A percentile compares a stretch with the other conserved stretches of the same genome.
Conservation (phyloP, 805 yeast species). For the Blastobotrys attinorum region DNA sequence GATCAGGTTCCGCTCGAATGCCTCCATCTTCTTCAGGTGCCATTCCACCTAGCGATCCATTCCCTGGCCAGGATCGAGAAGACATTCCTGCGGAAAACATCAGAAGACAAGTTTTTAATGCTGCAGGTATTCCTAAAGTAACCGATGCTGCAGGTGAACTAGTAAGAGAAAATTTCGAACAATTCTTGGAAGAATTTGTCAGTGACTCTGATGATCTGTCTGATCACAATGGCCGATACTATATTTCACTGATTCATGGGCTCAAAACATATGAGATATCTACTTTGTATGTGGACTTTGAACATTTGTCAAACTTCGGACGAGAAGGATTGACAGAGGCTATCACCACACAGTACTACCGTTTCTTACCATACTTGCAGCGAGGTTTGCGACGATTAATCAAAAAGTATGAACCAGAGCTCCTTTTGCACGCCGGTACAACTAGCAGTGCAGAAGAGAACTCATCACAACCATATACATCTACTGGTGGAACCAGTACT, state of each 20-base stretch:
- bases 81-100: background rate
- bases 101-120: background rate
- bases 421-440: slow-evolving; percentile 37
- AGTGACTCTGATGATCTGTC: slow-evolving; percentile 32
- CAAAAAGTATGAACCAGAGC: slow-evolving; percentile 64
- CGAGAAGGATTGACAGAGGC: slow-evolving; percentile 81
- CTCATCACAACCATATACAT: slow-evolving; percentile 29
- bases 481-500: slow-evolving; percentile 22
- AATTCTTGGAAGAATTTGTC: slow-evolving; percentile 61
- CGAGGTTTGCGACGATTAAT: slow-evolving; percentile 68
- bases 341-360: slow-evolving; percentile 81
- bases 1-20: background rate
- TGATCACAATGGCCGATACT: slow-evolving; percentile 45
- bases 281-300: slow-evolving; percentile 79
- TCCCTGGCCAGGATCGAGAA: background rate
- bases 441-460: slow-evolving; percentile 25
- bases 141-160: slow-evolving; percentile 89
- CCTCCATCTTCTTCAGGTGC: background rate
- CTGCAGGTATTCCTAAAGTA: slow-evolving; percentile 68
- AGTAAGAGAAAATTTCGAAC: slow-evolving; percentile 85
- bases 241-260: slow-evolving; percentile 71
- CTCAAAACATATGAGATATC: slow-evolving; percentile 69
- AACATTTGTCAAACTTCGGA: slow-evolving; percentile 65
- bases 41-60: background rate
- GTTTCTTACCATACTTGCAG: slow-evolving; percentile 80